phyloP scores from a whole-genome alignment of 441 rosid species.

The Hura crepitans region DNA sequence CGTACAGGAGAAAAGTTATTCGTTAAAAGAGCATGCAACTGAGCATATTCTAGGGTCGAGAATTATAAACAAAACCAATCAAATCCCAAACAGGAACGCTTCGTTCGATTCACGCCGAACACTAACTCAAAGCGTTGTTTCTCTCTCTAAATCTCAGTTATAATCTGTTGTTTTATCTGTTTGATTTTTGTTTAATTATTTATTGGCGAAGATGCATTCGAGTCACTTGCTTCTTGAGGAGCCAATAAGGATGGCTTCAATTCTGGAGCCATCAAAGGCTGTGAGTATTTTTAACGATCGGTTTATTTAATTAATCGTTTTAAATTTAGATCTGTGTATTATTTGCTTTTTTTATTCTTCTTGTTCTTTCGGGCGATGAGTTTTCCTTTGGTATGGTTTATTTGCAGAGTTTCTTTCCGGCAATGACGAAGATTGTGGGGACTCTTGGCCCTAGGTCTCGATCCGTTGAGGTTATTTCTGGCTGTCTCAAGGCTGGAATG shows the following conservation, averaged over 20 bases:
- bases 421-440: conserved; percentile 97
- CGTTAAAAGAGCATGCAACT: background rate
- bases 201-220: conserved; percentile 65
- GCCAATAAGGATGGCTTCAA: conserved; percentile 97
- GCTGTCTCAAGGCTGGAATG: conserved; percentile 94
- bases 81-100: background rate
- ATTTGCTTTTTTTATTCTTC: background rate
- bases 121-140: background rate
- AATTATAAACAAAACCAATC: background rate
- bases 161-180: background rate
- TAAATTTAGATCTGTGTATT: conserved; percentile 1
- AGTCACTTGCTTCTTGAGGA: conserved; percentile 85
- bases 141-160: conserved; percentile 12
- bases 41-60: conserved; percentile 10
- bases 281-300: conserved; percentile 40
- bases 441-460: conserved; percentile 94
- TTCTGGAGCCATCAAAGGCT: conserved; percentile 82
- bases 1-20: background rate
- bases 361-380: conserved; percentile 6
- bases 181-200: background rate
- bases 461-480: conserved; percentile 67
- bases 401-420: conserved; percentile 79
- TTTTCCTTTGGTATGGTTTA: conserved; percentile 7
- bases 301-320: background rate
- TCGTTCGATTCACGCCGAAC: conserved; percentile 10